Percentiles rank a stretch among this genome's conserved stretches.
Conservation (phyloP, 2,329 filamentous ascomycete genomes). For the Trichocomaceae sp. region DNA sequence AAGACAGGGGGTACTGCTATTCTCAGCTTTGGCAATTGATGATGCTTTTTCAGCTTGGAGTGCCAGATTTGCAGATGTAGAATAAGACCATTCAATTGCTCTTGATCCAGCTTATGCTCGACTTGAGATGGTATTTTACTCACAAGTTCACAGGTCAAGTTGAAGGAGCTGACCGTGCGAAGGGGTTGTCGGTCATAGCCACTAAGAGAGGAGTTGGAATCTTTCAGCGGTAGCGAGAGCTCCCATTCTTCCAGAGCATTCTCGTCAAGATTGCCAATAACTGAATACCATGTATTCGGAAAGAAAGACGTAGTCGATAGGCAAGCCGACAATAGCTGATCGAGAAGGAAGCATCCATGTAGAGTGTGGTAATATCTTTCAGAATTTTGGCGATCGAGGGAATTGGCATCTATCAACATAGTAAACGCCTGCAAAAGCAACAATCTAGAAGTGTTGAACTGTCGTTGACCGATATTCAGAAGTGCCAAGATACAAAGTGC, state of each 20-base stretch:
- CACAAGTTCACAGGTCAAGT: conserved; percentile 7
- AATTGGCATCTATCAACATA: conserved; percentile 41
- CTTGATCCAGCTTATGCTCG: background rate
- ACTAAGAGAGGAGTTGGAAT: background rate
- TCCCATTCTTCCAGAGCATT: conserved; percentile 13
- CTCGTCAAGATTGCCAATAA: conserved; percentile 9
- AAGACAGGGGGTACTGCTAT: conserved; percentile 7
- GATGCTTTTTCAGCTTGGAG: conserved; percentile 9
- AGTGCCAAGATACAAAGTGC: conserved; percentile 55
- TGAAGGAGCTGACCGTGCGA: conserved; percentile 11
- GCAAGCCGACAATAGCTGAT: conserved; percentile 30
- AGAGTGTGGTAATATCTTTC: conserved; percentile 20
- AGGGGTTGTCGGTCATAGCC: conserved; percentile 8
- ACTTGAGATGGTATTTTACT: conserved; percentile 3
- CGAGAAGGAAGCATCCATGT: conserved; percentile 18
- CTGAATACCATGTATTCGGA: conserved; percentile 3
- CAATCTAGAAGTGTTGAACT: conserved; percentile 56
- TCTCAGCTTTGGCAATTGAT: conserved; percentile 9
- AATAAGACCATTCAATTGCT: conserved; percentile 6
- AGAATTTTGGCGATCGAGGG: conserved; percentile 16
- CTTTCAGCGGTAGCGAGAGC: conserved; percentile 1
- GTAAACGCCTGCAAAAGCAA: conserved; percentile 59
- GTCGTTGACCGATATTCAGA: conserved; percentile 54
- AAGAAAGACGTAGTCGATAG: conserved; percentile 27
- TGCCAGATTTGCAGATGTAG: conserved; percentile 11